Evolutionary conservation across 1,139 yeast genomes (phyloP).

Genomic region (Wickerhamomyces sp.): DNA sequence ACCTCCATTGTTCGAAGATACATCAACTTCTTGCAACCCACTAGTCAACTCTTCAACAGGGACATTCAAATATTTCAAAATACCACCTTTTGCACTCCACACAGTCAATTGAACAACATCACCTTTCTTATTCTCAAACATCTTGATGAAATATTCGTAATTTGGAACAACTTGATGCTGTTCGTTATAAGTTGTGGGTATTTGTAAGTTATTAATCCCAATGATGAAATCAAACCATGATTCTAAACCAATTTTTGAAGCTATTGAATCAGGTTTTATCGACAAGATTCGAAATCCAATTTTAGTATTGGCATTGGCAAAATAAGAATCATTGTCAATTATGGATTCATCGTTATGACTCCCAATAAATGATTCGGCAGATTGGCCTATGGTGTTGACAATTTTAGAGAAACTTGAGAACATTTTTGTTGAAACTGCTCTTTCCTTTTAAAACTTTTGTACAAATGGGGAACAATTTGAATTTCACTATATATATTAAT

Average conservation of each 20-base stretch:
- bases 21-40: slow-evolving; percentile 28
- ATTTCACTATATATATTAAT: too few relatives aligned
- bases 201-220: slow-evolving; percentile 69
- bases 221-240: slow-evolving; percentile 85
- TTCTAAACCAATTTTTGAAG: slow-evolving; percentile 52
- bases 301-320: slow-evolving; percentile 38
- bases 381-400: slow-evolving; percentile 68
- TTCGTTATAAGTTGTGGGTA: slow-evolving; percentile 43
- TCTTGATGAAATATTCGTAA: slow-evolving; percentile 26
- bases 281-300: slow-evolving; percentile 53
- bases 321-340: slow-evolving; percentile 43
- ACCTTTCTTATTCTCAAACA: slow-evolving; percentile 28
- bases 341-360: slow-evolving; percentile 25
- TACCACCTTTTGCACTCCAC: slow-evolving; percentile 91
- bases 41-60: slow-evolving; percentile 31
- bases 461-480: too few relatives aligned
- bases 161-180: slow-evolving; percentile 33
- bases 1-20: slow-evolving; percentile 10
- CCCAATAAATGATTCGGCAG: slow-evolving; percentile 31
- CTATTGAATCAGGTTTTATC: slow-evolving; percentile 39
- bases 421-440: slow-evolving; percentile 44
- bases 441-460: too few relatives aligned
- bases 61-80: slow-evolving; percentile 45
- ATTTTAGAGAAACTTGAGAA: slow-evolving; percentile 84
- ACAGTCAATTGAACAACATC: slow-evolving; percentile 51